Evolutionary conservation across 169 alveolate species (phyloP), one percentile per base, ranked within the genome.

Genomic region (Eimeria praecox): DNA sequence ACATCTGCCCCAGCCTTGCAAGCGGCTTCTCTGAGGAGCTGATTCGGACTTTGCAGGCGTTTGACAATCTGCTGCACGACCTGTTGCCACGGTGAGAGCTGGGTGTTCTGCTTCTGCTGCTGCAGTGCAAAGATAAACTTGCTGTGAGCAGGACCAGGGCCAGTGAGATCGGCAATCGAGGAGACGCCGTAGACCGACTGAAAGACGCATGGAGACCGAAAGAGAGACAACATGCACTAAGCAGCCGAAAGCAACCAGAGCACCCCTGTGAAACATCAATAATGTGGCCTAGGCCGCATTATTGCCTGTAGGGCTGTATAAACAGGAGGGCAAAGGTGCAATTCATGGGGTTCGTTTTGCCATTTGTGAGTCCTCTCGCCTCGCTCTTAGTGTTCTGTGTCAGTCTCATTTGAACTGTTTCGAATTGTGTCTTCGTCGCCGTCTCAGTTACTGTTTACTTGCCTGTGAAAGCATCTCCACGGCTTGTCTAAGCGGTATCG

Each of bases 121-220:
- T 62, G 59, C 93, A 59, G 66, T 38, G 93, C 93, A 38, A 24
- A 10, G 42, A 87, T 42, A 46, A 87, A 40, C 49, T 44, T 16
- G 93, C 35, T 87, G 93, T 40, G 93, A 46, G 46, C 62, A 87
- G 80, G 59, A 22, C 93, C 80, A 30, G 82, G 35, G 49, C 62
- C 93, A n/a, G 82, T 64, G 66, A 80, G 52, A 38, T 93, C 94
- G 14, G 94, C 92, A 42, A 93, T 46, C 22, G 96, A 93, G 80
- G 96, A 62, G 94, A 93, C 22, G 38, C 96, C 96, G 66, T 73
- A 93, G 90, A 83, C 88, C 16, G 89, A 42, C 96, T 93, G 89
- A 27, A 62, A 40, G 12, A 0, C 3, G 8, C 69, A 80, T 66
- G 30, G 12, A 46, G 69, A 8, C 59, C 46, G 16, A 18, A 73